Evolutionary conservation across 2,329 filamentous ascomycete species (phyloP).

Genomic region (Ilyonectria sp.): DNA sequence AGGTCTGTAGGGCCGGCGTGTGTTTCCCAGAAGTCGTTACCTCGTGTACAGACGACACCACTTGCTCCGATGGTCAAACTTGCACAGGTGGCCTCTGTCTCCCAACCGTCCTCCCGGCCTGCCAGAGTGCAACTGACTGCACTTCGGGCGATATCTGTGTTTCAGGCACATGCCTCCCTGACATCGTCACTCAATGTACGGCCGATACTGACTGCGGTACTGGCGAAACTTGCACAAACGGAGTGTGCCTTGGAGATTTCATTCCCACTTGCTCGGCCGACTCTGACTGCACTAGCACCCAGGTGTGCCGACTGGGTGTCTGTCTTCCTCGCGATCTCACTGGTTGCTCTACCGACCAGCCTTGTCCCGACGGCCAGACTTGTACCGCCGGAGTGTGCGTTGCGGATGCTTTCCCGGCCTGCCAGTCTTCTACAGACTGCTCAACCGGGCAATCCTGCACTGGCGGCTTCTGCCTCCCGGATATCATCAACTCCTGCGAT

Average conservation of each 20-base stretch:
- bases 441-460: conserved; percentile 17
- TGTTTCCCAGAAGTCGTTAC: conserved; percentile 10
- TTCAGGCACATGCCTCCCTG: conserved; percentile 16
- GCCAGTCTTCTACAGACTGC: conserved; percentile 9
- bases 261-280: conserved; percentile 12
- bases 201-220: not conserved
- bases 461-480: conserved; percentile 19
- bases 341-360: not conserved
- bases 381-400: conserved; percentile 22
- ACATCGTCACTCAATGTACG: conserved; percentile 12
- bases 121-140: not conserved
- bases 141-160: conserved; percentile 6
- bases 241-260: conserved; percentile 12
- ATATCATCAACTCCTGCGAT: conserved; percentile 3
- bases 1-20: conserved; percentile 23
- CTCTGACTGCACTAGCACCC: conserved; percentile 7
- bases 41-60: not conserved
- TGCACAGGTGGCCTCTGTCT: conserved; percentile 22
- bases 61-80: not conserved
- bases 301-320: conserved; percentile 20
- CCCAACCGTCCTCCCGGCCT: conserved; percentile 17
- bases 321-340: conserved; percentile 24
- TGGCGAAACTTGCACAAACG: conserved; percentile 3
- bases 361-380: conserved; percentile 13
- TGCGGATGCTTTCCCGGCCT: conserved; percentile 8